Evolutionary conservation across 1,284 basidiomycete species (phyloP), one percentile per base, ranked within the genome.

Genomic region (Ustilago xerochloae): DNA sequence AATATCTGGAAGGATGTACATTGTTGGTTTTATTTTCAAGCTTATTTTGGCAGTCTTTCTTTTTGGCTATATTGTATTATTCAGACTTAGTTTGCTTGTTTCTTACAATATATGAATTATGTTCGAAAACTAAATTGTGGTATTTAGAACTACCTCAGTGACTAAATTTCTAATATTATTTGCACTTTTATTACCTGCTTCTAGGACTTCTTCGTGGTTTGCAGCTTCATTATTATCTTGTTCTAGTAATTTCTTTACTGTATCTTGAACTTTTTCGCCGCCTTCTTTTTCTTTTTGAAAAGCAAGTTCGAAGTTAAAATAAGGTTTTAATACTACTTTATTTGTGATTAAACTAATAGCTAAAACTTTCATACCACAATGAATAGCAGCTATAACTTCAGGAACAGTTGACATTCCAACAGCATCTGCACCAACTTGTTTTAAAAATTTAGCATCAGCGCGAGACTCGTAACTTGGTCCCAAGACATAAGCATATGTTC

Each of bases 391-490:
- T 18, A 93, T 86, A n/a, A 93, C 92, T 85, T 94, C 92, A 0
- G 92, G 92, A n/a, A 93, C 88, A 0, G 93, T 94, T 74, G 91
- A 92, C 92, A 94, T 93, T 3, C 92, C 92, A 2, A 93, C 92
- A 8, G 93, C 91, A 77, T 93, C 92, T 16, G 77, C 79, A 12
- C 79, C 79, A 7, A 66, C 65, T 10, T 30, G 39, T 8, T 67
- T 63, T 6, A 81, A 50, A 47, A 79, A 78, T 4, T 47, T 36
- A 8, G 72, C 77, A 30, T 81, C 79, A 16, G 75, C 75, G 6
- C 78, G 89, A 0, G 91, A 91, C 85, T 94, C 93, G 83, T 93
- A 94, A 5, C 91, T 91, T 1, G 92, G 92, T 1, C 81, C 81
- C 26, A 89, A 88, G 38, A 94, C 93, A 91, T 92, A 93, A 4